Percentiles rank a stretch among this genome's conserved stretches.
These are phyloP conservation scores for Echinosophora koreensis DNA, from an alignment of 306 rosid species.

Conservation along the genomic window DNA sequence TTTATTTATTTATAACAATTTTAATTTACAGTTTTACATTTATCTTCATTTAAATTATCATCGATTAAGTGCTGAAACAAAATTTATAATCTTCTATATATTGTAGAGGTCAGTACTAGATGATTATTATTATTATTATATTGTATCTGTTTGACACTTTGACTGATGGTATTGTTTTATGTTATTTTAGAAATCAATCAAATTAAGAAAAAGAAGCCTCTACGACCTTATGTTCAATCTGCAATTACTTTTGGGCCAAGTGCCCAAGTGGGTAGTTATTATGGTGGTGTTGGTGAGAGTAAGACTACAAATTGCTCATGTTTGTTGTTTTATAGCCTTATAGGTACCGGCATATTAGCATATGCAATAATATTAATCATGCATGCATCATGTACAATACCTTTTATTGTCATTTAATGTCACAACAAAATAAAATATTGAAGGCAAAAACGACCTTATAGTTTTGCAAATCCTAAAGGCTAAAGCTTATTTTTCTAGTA, in stretches of 20 bases:
- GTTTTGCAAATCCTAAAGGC: too few species aligned
- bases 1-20: too few species aligned
- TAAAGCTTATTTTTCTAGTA: too few species aligned
- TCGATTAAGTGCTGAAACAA: too few species aligned
- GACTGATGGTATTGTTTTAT: background rate
- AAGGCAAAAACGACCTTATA: too few species aligned
- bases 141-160: background rate
- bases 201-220: too few species aligned
- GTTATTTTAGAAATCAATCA: background rate
- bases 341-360: background rate
- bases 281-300: background rate
- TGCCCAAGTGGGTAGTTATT: background rate
- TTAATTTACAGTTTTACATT: too few species aligned
- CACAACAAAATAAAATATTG: too few species aligned
- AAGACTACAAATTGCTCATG: background rate
- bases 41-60: too few species aligned
- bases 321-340: background rate
- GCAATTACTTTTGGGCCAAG: background rate
- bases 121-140: too few species aligned
- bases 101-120: too few species aligned
- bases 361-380: background rate
- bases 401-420: background rate
- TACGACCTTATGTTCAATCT: background rate
- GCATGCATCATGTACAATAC: background rate
- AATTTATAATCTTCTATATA: too few species aligned